A percentile compares a stretch with the other conserved stretches of the same genome.
phyloP scores from a whole-genome alignment of 2,329 filamentous ascomycete genomes.

The Penicillium janthinellum region DNA sequence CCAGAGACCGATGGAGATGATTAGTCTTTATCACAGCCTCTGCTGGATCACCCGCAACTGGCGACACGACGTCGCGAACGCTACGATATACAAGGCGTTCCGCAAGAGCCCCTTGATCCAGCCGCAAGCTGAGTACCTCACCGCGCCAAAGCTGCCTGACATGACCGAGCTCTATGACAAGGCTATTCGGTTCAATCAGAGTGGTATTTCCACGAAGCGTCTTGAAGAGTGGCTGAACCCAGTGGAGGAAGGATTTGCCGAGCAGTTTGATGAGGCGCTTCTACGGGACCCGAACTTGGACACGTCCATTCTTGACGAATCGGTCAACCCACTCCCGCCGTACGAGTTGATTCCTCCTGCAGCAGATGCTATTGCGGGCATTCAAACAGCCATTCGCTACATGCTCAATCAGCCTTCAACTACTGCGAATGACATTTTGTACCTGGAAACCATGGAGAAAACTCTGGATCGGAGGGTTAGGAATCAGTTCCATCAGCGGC shows the following conservation, averaged over 20 bases:
- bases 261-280: neutral
- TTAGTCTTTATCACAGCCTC: slow-evolving; percentile 10
- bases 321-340: neutral
- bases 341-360: slow-evolving; percentile 2
- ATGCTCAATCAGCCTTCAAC: slow-evolving; percentile 6
- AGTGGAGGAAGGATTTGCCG: slow-evolving; percentile 2
- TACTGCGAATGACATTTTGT: slow-evolving; percentile 2
- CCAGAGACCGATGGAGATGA: slow-evolving; percentile 2
- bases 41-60: slow-evolving; percentile 11
- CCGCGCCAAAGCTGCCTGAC: slow-evolving; percentile 3
- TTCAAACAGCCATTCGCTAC: slow-evolving; percentile 13
- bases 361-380: neutral
- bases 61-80: slow-evolving; percentile 10
- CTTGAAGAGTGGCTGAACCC: slow-evolving; percentile 8
- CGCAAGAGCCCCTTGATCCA: slow-evolving; percentile 10
- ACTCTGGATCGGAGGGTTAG: neutral
- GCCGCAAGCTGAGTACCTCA: slow-evolving; percentile 2
- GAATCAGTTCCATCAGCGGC: neutral
- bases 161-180: slow-evolving; percentile 9
- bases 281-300: neutral
- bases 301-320: slow-evolving; percentile 8
- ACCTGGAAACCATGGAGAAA: slow-evolving; percentile 5
- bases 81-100: slow-evolving; percentile 12
- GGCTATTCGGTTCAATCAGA: neutral
- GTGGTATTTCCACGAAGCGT: neutral